Evolutionary conservation across 306 rosid genomes (phyloP).

Genomic region (Casuarina glauca): DNA sequence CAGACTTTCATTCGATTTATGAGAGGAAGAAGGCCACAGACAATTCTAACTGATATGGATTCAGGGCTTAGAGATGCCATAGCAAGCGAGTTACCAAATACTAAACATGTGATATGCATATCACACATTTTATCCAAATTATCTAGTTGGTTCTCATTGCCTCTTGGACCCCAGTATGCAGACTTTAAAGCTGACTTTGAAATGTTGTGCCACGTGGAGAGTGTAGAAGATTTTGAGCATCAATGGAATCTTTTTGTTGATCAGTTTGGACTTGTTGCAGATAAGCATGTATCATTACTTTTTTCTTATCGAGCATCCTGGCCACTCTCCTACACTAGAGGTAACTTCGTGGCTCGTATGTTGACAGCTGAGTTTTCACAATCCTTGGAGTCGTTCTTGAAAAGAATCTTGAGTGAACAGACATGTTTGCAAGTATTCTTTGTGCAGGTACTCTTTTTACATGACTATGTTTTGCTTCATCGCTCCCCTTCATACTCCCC

Average conservation of each 20-base stretch:
- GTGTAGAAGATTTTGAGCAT: conserved; percentile 56
- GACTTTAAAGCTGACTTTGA: conserved; percentile 62
- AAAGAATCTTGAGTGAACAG: conserved; percentile 44
- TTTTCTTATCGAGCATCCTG: conserved; percentile 48
- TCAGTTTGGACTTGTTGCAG: conserved; percentile 56
- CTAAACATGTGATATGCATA: conserved; percentile 53
- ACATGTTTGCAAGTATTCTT: conserved; percentile 55
- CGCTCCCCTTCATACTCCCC: not conserved
- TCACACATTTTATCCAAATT: conserved; percentile 63
- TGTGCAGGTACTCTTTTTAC: conserved; percentile 46
- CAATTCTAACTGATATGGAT: conserved; percentile 61
- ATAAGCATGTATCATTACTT: conserved; percentile 54
- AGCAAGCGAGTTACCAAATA: conserved; percentile 51
- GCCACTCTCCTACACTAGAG: conserved; percentile 45
- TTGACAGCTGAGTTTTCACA: conserved; percentile 53
- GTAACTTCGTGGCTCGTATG: conserved; percentile 56
- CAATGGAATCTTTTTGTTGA: conserved; percentile 58
- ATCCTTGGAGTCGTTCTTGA: conserved; percentile 46
- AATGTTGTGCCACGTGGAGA: conserved; percentile 56
- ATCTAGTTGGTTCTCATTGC: conserved; percentile 59
- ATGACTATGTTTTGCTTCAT: not conserved
- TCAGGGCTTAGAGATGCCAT: conserved; percentile 56
- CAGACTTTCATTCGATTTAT: conserved; percentile 65
- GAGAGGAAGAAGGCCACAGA: conserved; percentile 63
- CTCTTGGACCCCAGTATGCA: conserved; percentile 46